Conservation (phyloP, 2,329 filamentous ascomycete species). For the Phaeosphaeria sp. region DNA sequence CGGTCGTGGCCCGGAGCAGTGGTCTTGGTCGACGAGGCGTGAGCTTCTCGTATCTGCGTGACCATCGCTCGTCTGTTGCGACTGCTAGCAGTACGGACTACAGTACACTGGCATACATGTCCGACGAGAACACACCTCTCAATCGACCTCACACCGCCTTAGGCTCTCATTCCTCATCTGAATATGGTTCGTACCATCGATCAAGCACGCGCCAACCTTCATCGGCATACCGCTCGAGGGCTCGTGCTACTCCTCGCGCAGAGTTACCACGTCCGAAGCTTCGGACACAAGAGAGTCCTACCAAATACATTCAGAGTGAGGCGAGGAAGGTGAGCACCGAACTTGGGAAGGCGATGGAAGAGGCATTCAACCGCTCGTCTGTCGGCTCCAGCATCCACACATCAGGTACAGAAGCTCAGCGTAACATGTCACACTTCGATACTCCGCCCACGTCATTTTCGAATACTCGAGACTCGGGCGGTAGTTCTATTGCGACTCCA, state of each 20-base stretch:
- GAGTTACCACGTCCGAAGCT: conserved; percentile 35
- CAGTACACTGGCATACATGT: conserved; percentile 33
- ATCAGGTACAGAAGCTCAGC: conserved; percentile 28
- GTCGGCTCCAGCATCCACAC: conserved; percentile 60
- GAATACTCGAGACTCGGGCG: conserved; percentile 44
- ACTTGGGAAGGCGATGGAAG: conserved; percentile 88
- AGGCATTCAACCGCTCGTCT: conserved; percentile 80
- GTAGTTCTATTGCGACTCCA: conserved; percentile 35
- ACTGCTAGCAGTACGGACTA: conserved; percentile 47
- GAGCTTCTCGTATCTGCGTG: conserved; percentile 64
- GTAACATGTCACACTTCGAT: conserved; percentile 50
- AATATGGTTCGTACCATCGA: conserved; percentile 21
- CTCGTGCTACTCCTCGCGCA: conserved; percentile 30
- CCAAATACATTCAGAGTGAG: conserved; percentile 72
- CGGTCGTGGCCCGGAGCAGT: conserved; percentile 55
- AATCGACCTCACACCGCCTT: conserved; percentile 26
- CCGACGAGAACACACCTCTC: conserved; percentile 40
- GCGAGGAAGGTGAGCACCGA: conserved; percentile 83
- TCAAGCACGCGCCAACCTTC: conserved; percentile 24
- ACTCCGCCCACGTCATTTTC: conserved; percentile 61
- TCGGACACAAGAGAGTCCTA: conserved; percentile 53
- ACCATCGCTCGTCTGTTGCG: conserved; percentile 51
- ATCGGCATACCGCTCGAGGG: conserved; percentile 38
- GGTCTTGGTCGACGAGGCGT: conserved; percentile 66
- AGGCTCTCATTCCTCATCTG: conserved; percentile 29